Conservation (phyloP, 495 filamentous ascomycete species). For the Lepidopterella palustris region DNA sequence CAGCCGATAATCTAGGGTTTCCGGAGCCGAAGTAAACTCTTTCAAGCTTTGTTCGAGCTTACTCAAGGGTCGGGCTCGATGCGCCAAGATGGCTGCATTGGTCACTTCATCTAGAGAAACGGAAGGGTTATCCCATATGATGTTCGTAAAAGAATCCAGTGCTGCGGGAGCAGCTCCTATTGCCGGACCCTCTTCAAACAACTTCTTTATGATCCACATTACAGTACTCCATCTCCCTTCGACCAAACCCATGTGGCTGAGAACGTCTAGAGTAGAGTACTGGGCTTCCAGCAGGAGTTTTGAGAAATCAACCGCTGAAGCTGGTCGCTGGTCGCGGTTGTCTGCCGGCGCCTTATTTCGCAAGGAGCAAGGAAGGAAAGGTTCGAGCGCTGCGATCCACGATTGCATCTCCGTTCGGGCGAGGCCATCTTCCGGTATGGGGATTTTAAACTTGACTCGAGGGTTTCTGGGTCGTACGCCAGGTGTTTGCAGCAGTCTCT, state of each 20-base stretch:
- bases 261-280: slow-evolving; percentile 23
- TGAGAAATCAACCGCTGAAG: slow-evolving; percentile 7
- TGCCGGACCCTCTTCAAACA: slow-evolving; percentile 16
- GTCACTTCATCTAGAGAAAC: slow-evolving; percentile 23
- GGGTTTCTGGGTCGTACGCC: background rate
- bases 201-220: slow-evolving; percentile 34
- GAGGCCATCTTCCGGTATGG: slow-evolving; percentile 3
- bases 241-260: slow-evolving; percentile 29
- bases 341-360: slow-evolving; percentile 8
- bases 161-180: background rate
- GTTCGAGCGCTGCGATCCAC: slow-evolving; percentile 44
- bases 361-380: slow-evolving; percentile 40
- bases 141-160: slow-evolving; percentile 8
- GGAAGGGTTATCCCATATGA: slow-evolving; percentile 6
- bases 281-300: slow-evolving; percentile 22
- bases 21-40: slow-evolving; percentile 17
- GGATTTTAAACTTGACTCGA: slow-evolving; percentile 1
- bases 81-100: slow-evolving; percentile 7
- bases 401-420: slow-evolving; percentile 14
- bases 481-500: background rate
- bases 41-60: slow-evolving; percentile 14
- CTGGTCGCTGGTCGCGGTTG: background rate
- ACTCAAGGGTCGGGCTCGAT: slow-evolving; percentile 1
- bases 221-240: slow-evolving; percentile 35
- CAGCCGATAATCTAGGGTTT: slow-evolving; percentile 1